These are phyloP conservation scores for Ceratocystis eucalypticola DNA, from an alignment of 2,329 filamentous ascomycete species.

Conservation along the genomic window DNA sequence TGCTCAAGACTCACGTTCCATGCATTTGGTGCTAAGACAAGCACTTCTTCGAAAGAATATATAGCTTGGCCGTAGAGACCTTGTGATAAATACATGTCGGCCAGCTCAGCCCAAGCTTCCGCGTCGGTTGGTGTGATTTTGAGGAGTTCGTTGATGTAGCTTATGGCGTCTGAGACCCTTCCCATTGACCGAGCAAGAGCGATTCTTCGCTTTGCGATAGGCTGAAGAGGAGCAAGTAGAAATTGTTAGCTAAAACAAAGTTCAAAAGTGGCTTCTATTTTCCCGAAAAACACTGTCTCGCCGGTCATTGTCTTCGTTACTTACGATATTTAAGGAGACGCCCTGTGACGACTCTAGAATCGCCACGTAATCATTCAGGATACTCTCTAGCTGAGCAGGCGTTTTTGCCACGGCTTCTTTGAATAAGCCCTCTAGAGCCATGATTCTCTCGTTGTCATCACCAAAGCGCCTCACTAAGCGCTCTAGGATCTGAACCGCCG, in stretches of 20 bases:
- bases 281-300: background rate
- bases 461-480: slow-evolving; percentile 71
- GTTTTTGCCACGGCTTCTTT: slow-evolving; percentile 68
- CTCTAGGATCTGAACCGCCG: slow-evolving; percentile 62
- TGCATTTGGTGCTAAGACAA: slow-evolving; percentile 75
- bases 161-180: slow-evolving; percentile 56
- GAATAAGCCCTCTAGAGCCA: slow-evolving; percentile 69
- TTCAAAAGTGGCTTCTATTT: slow-evolving; percentile 9
- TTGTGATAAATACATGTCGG: slow-evolving; percentile 71
- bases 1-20: slow-evolving; percentile 63
- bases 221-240: slow-evolving; percentile 35
- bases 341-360: slow-evolving; percentile 39
- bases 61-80: slow-evolving; percentile 71
- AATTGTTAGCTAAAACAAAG: slow-evolving; percentile 24
- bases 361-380: slow-evolving; percentile 65
- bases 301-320: slow-evolving; percentile 24
- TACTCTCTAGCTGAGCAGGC: slow-evolving; percentile 48
- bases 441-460: slow-evolving; percentile 66
- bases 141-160: slow-evolving; percentile 59
- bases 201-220: slow-evolving; percentile 71
- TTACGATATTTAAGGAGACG: slow-evolving; percentile 68
- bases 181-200: slow-evolving; percentile 65
- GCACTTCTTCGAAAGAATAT: slow-evolving; percentile 78
- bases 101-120: slow-evolving; percentile 85
- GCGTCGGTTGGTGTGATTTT: slow-evolving; percentile 79